Conservation (phyloP, 139 green algal genomes). For the Closterium sp. region DNA sequence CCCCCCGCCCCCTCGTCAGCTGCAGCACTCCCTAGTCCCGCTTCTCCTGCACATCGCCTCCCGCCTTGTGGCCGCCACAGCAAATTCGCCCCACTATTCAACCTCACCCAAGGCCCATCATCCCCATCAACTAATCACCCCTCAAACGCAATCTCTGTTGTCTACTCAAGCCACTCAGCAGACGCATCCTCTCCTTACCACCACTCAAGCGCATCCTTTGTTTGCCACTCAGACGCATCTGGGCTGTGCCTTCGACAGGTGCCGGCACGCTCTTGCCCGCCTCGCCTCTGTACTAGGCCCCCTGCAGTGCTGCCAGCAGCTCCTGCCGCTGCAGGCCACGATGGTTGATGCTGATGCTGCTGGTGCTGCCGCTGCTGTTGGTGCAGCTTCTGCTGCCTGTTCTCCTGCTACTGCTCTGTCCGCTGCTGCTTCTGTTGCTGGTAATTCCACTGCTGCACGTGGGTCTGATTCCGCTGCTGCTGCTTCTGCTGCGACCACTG, state of each 20-base stretch:
- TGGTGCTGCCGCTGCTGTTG: background rate
- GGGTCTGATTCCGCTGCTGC: background rate
- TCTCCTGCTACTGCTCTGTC: background rate
- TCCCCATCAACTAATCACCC: background rate
- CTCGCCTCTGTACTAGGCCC: background rate
- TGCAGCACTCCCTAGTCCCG: background rate
- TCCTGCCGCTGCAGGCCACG: background rate
- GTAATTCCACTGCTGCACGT: too few relatives aligned
- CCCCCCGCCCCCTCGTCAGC: too few relatives aligned
- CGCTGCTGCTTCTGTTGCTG: too few relatives aligned
- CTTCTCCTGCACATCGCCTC: background rate
- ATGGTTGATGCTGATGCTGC: background rate
- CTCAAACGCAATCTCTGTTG: background rate
- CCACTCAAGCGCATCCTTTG: background rate
- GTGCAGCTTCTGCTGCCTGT: too few relatives aligned
- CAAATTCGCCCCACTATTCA: background rate
- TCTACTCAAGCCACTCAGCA: background rate
- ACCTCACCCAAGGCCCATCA: background rate
- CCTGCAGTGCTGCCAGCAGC: background rate
- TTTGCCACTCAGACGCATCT: background rate
- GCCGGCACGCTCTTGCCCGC: background rate
- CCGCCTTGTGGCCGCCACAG: background rate
- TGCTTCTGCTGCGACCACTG: background rate
- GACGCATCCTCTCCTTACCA: background rate
- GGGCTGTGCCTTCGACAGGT: background rate